These are phyloP conservation scores for Apiospora aurea DNA, from an alignment of 2,329 filamentous ascomycete genomes.

Conservation along the genomic window DNA sequence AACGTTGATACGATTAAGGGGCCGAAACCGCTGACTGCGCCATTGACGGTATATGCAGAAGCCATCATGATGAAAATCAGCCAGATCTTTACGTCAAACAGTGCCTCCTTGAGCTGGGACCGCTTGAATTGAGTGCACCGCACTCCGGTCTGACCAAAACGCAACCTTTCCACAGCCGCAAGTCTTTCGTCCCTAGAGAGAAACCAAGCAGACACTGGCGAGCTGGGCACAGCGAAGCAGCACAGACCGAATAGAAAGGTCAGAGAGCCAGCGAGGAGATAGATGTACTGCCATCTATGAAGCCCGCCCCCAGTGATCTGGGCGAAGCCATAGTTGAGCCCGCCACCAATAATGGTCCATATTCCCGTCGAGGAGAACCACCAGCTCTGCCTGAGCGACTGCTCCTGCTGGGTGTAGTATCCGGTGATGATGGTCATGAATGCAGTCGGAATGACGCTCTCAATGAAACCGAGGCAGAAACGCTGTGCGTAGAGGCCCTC, in stretches of 20 bases:
- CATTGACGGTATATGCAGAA: conserved; percentile 74
- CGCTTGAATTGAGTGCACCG: conserved; percentile 66
- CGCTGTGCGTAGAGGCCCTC: conserved; percentile 71
- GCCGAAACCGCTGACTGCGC: conserved; percentile 74
- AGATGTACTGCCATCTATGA: conserved; percentile 74
- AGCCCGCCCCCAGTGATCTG: conserved; percentile 63
- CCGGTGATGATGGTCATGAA: conserved; percentile 70
- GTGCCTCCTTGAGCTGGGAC: conserved; percentile 63
- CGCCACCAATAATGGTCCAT: conserved; percentile 69
- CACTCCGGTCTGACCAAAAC: conserved; percentile 69
- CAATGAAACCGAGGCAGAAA: conserved; percentile 69
- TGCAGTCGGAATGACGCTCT: conserved; percentile 69
- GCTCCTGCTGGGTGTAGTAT: conserved; percentile 71
- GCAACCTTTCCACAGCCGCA: conserved; percentile 68
- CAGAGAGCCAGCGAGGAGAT: conserved; percentile 68
- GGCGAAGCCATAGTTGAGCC: conserved; percentile 72
- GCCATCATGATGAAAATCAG: conserved; percentile 73
- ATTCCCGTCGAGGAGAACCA: conserved; percentile 69
- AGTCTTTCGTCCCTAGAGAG: conserved; percentile 67
- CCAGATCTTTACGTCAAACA: conserved; percentile 68
- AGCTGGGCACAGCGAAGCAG: conserved; percentile 72
- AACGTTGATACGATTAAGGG: conserved; percentile 77
- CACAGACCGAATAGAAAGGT: conserved; percentile 70
- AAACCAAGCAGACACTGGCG: conserved; percentile 74
- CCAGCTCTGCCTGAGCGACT: conserved; percentile 69